These are phyloP conservation scores for Epichloe bromicola DNA, from an alignment of 2,329 filamentous ascomycete genomes.

Conservation along the genomic window DNA sequence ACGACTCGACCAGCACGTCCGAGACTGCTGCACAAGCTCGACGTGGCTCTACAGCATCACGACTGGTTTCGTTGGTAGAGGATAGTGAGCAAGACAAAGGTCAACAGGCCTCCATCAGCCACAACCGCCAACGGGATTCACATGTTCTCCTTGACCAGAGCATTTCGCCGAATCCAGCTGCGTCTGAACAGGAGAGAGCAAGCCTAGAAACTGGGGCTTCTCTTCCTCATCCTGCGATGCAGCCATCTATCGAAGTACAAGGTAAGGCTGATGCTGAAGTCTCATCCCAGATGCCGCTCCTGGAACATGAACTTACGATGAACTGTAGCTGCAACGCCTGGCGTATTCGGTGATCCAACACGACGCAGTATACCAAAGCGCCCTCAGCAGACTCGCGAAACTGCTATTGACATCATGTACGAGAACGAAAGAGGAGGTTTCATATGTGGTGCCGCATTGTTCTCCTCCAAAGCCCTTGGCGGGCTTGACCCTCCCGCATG, in stretches of 20 bases:
- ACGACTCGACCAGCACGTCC: conserved; percentile 12
- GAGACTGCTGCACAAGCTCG: conserved; percentile 1
- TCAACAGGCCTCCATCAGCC: background rate
- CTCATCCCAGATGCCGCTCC: background rate
- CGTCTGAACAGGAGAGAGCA: conserved; percentile 1
- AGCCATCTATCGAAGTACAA: conserved; percentile 23
- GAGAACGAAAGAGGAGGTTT: conserved; percentile 92
- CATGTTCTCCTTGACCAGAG: background rate
- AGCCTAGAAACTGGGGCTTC: background rate
- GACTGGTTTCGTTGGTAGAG: conserved; percentile 5
- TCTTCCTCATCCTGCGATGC: conserved; percentile 11
- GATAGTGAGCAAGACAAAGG: background rate
- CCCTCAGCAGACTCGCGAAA: conserved; percentile 29
- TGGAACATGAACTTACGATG: background rate
- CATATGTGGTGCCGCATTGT: conserved; percentile 79
- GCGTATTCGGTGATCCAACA: conserved; percentile 10
- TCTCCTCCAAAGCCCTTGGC: conserved; percentile 73
- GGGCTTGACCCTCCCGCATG: conserved; percentile 77
- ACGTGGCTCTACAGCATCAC: conserved; percentile 6
- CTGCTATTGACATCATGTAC: conserved; percentile 75
- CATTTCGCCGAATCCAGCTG: background rate
- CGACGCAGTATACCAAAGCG: conserved; percentile 23
- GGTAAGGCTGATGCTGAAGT: conserved; percentile 8
- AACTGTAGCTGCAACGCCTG: conserved; percentile 18
- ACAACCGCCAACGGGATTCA: background rate